Base-by-base conservation (phyloP, 805 yeast species). In the Pichia membranifaciens region DNA sequence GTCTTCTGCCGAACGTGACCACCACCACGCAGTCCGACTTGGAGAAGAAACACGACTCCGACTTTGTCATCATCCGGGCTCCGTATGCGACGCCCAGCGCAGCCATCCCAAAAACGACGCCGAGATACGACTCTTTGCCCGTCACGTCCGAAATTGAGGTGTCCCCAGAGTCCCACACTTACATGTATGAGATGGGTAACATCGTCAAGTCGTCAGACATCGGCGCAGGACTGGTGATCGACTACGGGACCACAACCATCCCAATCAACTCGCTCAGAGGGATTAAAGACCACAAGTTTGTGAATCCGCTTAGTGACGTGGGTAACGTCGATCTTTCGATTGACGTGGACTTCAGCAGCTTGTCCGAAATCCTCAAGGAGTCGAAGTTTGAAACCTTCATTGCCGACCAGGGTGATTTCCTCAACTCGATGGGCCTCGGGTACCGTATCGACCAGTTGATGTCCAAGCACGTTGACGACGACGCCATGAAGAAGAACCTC, bases 241-340 rank as follows among this genome's bases (percentile, higher is more conserved):
- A 87, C 64, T 87, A 87, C 57, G 95, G 96, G 0, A 76, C 84
- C 4, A 59, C 57, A 8, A 75, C 78, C 0, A 70, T 84, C 13
- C 96, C 95, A 2, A 74, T 76, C n/a, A 79, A 82, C 55, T 72
- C 89, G 0, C 69, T 87, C 32, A 70, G 96, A 31, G 96, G 88
- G 0, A 86, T 87, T 51, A 72, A 75, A 54, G 69, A 78, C 53
- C 95, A 87, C 61, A 75, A 77, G 54, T 75, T 87, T 56, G 90
- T 84, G 0, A 77, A 82, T 20, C 95, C 96, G 1, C 82, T 85
- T 50, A 69, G 62, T n/a, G 71, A 72, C 13, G 93, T 93, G 0
- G 96, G 96, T 1, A 75, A 78, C 32, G 90, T 85, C 3, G 96
- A 87, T 66, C 68, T 87, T 28, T 84, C 95, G 0, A 82, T 84